A percentile compares a stretch with the other conserved stretches of the same genome.
These are phyloP conservation scores for Candida caryicola DNA, from an alignment of 805 yeast genomes.

Conservation along the genomic window DNA sequence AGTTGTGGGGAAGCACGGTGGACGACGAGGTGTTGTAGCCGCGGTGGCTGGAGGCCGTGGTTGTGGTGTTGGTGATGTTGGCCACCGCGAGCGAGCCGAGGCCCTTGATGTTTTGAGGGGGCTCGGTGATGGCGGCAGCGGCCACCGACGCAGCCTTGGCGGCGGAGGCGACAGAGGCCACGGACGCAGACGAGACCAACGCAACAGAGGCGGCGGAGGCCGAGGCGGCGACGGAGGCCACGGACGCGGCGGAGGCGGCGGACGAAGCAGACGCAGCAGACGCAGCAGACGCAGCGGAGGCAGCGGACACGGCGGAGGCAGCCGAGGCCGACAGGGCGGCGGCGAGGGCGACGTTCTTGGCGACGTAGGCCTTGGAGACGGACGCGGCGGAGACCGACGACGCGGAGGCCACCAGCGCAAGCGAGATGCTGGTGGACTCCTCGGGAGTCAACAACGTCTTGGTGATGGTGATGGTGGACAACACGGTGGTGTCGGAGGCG, in stretches of 20 bases:
- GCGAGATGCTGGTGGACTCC: slow-evolving; percentile 33
- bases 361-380: too few relatives aligned
- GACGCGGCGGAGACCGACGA: slow-evolving; percentile 18
- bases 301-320: slow-evolving; percentile 30
- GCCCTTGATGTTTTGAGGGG: slow-evolving; percentile 23
- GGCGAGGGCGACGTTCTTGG: too few relatives aligned
- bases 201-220: slow-evolving; percentile 9
- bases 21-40: slow-evolving; percentile 19
- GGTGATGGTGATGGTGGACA: slow-evolving; percentile 46
- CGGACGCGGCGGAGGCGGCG: slow-evolving; percentile 13
- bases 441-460: slow-evolving; percentile 46
- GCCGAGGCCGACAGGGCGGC: too few relatives aligned
- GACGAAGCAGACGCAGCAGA: slow-evolving; percentile 10
- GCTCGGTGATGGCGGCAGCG: slow-evolving; percentile 6
- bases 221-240: slow-evolving; percentile 12
- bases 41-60: slow-evolving; percentile 19
- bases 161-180: slow-evolving; percentile 19
- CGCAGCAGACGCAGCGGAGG: slow-evolving; percentile 15
- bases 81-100: slow-evolving; percentile 42
- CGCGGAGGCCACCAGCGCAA: slow-evolving; percentile 16
- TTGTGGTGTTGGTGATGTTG: slow-evolving; percentile 25
- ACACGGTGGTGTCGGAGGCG: slow-evolving; percentile 37
- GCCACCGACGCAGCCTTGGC: slow-evolving; percentile 9
- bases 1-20: slow-evolving; percentile 10
- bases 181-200: slow-evolving; percentile 3